Base-by-base conservation (phyloP, 176 grass and related monocot genomes). In the Guadua angustifolia region DNA sequence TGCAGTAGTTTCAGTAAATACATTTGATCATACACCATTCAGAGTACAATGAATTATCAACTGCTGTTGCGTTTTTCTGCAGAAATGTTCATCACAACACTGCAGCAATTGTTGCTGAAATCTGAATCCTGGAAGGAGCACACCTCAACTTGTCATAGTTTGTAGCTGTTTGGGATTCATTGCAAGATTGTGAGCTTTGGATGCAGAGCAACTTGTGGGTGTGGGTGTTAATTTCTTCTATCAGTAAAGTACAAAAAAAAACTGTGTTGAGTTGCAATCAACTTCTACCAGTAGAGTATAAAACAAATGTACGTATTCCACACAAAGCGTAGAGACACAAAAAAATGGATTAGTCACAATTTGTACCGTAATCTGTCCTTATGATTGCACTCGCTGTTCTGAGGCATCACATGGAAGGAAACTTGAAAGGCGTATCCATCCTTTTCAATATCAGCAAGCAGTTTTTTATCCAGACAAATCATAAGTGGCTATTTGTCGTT, bases 1-100 rank as follows among this genome's bases (percentile, higher is more conserved):
- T 80, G 51, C 43, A 83, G 36, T 79, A 75, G 42, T 18, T 75
- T 74, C 51, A 69, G 39, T 69, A 59, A 39, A 66, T 75, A 45
- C 21, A 44, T 66, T 22, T 19, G 15, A 15, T 15, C 47, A 33
- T 83, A 79, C 10, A 72, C 18, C 29, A 60, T 78, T 45, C 43
- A 50, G 44, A 53, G 4, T 72, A 75, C 29, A 68, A 73, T 13
- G 24, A 9, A 6, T n/a, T 36, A 24, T 61, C 64, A 80, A 86
- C 9, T 45, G 17, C 43, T 56, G 11, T 5, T 36, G 52, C 13
- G 26, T 15, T 25, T 15, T 29, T 80, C 55, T n/a, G 51, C 15
- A 26, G 66, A 36, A 15, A 18, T 36, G 52, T 32, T 87, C 14
- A 49, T 14, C 16, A 35, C 53, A 26, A 17, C 56, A 62, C 3